Conservation (phyloP, 805 yeast species). For the Yarrowia osloensis region DNA sequence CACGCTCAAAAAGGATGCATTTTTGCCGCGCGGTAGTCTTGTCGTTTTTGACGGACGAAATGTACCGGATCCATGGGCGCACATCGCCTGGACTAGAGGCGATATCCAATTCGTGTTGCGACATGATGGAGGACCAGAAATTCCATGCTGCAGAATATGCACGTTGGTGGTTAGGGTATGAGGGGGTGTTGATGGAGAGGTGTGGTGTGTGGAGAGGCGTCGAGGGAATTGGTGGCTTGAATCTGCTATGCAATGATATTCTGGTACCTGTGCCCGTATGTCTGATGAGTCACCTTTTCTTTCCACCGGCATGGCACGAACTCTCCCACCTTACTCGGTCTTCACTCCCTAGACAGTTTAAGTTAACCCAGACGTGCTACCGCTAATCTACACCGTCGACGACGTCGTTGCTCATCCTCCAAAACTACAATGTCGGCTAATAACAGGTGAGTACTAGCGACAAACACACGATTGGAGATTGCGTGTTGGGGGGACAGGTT, state of each 20-base stretch:
- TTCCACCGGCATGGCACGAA: too few relatives aligned
- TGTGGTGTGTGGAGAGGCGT: neutral
- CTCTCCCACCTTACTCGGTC: too few relatives aligned
- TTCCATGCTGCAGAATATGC: constrained; percentile 31
- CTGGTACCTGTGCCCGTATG: too few relatives aligned
- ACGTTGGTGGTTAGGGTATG: constrained; percentile 17
- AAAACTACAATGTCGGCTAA: constrained; percentile 20
- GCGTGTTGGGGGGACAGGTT: too few relatives aligned
- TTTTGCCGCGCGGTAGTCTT: constrained; percentile 2
- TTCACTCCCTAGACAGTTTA: neutral
- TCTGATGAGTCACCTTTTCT: too few relatives aligned
- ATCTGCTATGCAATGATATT: too few relatives aligned
- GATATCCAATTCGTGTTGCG: constrained; percentile 50
- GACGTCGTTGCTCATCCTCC: constrained; percentile 19
- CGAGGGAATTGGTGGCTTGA: too few relatives aligned
- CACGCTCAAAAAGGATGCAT: constrained; percentile 54
- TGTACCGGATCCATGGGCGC: constrained; percentile 47
- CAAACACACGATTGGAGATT: neutral
- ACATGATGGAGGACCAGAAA: constrained; percentile 33
- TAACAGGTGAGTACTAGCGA: constrained; percentile 13
- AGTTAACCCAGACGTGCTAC: constrained; percentile 27
- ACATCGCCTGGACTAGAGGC: constrained; percentile 45
- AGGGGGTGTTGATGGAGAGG: neutral
- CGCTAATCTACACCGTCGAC: constrained; percentile 27
- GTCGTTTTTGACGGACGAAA: constrained; percentile 31